Percentiles rank a stretch among this genome's conserved stretches.
Evolutionary conservation across 495 filamentous ascomycete species (phyloP).

Genomic region (Podospora australis): DNA sequence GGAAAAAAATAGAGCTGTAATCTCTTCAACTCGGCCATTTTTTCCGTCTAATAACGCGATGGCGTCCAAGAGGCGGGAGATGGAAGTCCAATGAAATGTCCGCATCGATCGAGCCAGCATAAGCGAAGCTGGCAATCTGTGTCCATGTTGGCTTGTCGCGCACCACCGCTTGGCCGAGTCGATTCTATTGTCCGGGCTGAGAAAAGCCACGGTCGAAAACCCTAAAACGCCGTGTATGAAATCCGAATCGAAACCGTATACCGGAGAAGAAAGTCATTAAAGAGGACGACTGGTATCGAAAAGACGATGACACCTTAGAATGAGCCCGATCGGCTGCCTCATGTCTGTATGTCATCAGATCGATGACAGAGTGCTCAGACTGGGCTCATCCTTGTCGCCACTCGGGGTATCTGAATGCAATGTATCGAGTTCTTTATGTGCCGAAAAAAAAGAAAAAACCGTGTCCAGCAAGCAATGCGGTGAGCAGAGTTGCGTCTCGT

Average conservation of each 20-base stretch:
- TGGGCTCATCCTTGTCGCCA: background rate
- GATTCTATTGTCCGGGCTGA: conserved; percentile 22
- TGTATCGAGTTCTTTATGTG: conserved; percentile 28
- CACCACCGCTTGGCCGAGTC: conserved; percentile 21
- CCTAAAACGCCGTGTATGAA: conserved; percentile 32
- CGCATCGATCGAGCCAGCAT: too few species aligned
- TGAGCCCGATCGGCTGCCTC: background rate
- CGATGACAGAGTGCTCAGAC: too few species aligned
- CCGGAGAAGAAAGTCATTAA: conserved; percentile 26
- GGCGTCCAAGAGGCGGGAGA: too few species aligned
- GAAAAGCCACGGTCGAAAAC: conserved; percentile 16
- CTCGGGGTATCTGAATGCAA: conserved; percentile 39
- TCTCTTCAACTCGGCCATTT: too few species aligned
- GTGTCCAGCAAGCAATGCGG: conserved; percentile 16
- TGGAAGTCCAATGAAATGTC: background rate
- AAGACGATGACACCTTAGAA: background rate
- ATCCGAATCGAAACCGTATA: conserved; percentile 29
- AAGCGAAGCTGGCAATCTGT: too few species aligned
- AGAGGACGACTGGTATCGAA: conserved; percentile 12
- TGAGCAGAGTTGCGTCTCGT: conserved; percentile 8
- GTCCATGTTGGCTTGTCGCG: too few species aligned
- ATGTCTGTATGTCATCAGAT: background rate
- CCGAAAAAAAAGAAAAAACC: conserved; percentile 20
- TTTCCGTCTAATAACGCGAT: too few species aligned
- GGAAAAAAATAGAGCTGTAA: too few species aligned